Evolutionary conservation across 2,329 filamentous ascomycete species (phyloP).

Genomic region (Clathrospora elynae): DNA sequence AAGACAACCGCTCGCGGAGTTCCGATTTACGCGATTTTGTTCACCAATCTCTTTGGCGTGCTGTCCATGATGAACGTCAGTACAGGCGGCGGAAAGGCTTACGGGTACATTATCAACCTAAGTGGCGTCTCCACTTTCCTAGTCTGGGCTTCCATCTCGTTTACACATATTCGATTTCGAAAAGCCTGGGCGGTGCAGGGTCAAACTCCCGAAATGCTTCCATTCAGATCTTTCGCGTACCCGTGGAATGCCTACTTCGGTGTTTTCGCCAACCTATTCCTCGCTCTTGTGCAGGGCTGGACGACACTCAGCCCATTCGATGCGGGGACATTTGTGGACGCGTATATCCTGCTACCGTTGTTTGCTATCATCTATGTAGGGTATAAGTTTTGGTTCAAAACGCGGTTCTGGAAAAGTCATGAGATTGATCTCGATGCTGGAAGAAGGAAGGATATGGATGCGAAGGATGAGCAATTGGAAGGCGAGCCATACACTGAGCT

Average conservation of each 20-base stretch:
- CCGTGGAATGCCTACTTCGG: constrained; percentile 59
- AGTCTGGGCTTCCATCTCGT: constrained; percentile 72
- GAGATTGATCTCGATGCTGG: constrained; percentile 50
- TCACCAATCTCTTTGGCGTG: constrained; percentile 72
- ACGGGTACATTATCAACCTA: constrained; percentile 72
- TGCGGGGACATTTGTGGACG: constrained; percentile 58
- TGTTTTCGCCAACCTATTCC: constrained; percentile 56
- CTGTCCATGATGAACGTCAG: constrained; percentile 77
- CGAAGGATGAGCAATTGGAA: constrained; percentile 17
- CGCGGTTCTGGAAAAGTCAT: constrained; percentile 40
- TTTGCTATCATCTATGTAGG: constrained; percentile 55
- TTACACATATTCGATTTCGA: constrained; percentile 74
- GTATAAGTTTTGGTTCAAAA: constrained; percentile 55
- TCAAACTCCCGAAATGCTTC: constrained; percentile 50
- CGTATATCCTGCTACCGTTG: constrained; percentile 59
- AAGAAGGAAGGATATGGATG: constrained; percentile 46
- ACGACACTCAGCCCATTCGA: constrained; percentile 59
- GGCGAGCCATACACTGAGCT: constrained; percentile 9
- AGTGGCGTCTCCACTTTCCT: constrained; percentile 73
- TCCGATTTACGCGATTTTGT: constrained; percentile 63
- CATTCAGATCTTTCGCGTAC: constrained; percentile 55
- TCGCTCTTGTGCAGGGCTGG: constrained; percentile 60
- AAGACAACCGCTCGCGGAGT: constrained; percentile 69
- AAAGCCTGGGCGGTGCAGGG: constrained; percentile 59
- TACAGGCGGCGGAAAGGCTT: constrained; percentile 68